These are phyloP conservation scores for Dactylellina cionopaga DNA, from an alignment of 2,329 filamentous ascomycete genomes.

Conservation along the genomic window DNA sequence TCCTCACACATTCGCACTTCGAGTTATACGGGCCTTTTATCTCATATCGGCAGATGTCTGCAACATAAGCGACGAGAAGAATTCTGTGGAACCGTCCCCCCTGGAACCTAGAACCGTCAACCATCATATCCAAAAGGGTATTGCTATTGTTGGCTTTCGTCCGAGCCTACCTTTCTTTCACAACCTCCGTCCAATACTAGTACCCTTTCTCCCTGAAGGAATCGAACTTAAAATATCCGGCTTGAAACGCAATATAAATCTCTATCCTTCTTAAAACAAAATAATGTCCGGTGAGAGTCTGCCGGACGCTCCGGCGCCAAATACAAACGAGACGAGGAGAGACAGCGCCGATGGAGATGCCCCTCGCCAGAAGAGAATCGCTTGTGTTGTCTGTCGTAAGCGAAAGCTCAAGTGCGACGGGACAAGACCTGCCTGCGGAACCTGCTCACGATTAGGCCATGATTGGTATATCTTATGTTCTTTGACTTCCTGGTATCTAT, in stretches of 20 bases:
- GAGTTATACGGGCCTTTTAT: neutral
- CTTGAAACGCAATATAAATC: constrained; percentile 1
- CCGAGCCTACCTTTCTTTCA: no score
- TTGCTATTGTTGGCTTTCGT: neutral
- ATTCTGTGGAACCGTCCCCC: neutral
- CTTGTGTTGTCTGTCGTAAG: constrained; percentile 92
- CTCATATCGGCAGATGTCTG: neutral
- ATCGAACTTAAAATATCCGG: no score
- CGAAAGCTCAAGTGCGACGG: constrained; percentile 93
- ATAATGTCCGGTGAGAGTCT: constrained; percentile 42
- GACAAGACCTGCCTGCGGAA: constrained; percentile 82
- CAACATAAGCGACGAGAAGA: no score
- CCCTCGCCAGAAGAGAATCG: constrained; percentile 88
- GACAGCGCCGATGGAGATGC: constrained; percentile 60
- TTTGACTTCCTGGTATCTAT: neutral
- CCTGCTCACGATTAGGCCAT: constrained; percentile 85
- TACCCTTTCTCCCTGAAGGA: no score
- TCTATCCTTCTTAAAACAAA: neutral
- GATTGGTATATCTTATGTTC: constrained; percentile 66
- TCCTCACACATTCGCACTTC: no score
- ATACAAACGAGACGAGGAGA: constrained; percentile 24
- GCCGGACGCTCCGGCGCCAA: constrained; percentile 47
- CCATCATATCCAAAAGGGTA: no score
- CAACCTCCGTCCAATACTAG: no score
- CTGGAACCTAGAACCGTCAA: neutral